These are phyloP conservation scores for Pythium phragmitis DNA, from an alignment of 352 stramenopile genomes.

Conservation along the genomic window DNA sequence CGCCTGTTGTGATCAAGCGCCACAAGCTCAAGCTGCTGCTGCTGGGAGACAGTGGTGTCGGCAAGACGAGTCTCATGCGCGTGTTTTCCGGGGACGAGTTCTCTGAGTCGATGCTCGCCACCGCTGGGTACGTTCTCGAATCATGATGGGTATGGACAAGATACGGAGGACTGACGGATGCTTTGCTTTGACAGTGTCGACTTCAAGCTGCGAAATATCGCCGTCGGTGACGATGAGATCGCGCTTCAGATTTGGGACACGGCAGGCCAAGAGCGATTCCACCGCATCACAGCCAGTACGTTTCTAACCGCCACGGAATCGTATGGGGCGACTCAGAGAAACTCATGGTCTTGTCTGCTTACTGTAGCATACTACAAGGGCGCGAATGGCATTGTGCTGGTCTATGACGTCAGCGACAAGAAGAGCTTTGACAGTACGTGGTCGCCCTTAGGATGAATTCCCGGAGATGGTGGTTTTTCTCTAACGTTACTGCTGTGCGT, in stretches of 20 bases:
- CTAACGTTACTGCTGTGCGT: background rate
- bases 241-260: constrained; percentile 95
- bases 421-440: constrained; percentile 90
- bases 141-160: background rate
- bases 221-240: constrained; percentile 79
- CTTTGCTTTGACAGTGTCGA: constrained; percentile 65
- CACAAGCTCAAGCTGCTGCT: constrained; percentile 91
- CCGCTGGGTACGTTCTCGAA: constrained; percentile 69
- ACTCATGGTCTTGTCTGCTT: constrained; percentile 3
- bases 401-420: constrained; percentile 92
- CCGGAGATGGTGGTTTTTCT: background rate
- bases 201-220: constrained; percentile 91
- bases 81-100: constrained; percentile 92
- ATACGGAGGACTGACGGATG: background rate
- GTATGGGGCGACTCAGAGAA: background rate
- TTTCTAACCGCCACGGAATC: constrained; percentile 4
- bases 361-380: constrained; percentile 91
- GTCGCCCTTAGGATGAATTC: background rate
- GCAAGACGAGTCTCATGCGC: constrained; percentile 93
- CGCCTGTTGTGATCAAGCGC: constrained; percentile 57
- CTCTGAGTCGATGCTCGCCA: constrained; percentile 87
- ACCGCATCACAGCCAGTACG: constrained; percentile 92
- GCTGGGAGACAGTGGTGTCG: constrained; percentile 89
- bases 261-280: constrained; percentile 92
- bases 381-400: constrained; percentile 92